phyloP scores from a whole-genome alignment of 2,329 filamentous ascomycete species.

The Fusarium buharicum region DNA sequence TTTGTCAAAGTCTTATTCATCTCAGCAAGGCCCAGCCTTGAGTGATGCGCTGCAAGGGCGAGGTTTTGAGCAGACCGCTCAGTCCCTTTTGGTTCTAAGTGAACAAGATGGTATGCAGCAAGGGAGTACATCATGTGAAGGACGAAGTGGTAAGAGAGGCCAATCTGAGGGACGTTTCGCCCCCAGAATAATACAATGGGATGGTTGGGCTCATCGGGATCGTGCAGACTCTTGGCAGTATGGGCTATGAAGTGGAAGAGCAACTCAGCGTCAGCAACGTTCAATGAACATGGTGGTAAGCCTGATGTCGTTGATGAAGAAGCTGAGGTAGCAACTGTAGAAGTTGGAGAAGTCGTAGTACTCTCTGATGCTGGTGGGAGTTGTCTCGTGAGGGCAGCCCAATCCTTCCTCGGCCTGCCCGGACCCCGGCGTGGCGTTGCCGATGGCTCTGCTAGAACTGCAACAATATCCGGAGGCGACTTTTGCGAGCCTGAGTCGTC shows the following conservation, averaged over 20 bases:
- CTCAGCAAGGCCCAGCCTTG: slow-evolving; percentile 42
- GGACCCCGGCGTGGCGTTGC: slow-evolving; percentile 43
- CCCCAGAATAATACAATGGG: slow-evolving; percentile 45
- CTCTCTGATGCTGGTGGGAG: slow-evolving; percentile 35
- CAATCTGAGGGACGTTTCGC: slow-evolving; percentile 45
- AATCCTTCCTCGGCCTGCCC: slow-evolving; percentile 48
- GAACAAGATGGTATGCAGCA: slow-evolving; percentile 44
- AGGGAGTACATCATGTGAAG: slow-evolving; percentile 46
- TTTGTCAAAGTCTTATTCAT: slow-evolving; percentile 40
- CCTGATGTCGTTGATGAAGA: slow-evolving; percentile 40
- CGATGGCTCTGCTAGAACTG: slow-evolving; percentile 30
- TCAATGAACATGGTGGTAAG: slow-evolving; percentile 38
- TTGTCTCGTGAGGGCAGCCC: slow-evolving; percentile 42
- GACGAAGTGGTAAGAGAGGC: slow-evolving; percentile 45
- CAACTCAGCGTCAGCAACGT: slow-evolving; percentile 46
- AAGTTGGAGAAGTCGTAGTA: slow-evolving; percentile 40
- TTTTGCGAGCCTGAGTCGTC: slow-evolving; percentile 33
- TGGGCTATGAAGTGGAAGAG: slow-evolving; percentile 45
- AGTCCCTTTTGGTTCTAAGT: slow-evolving; percentile 32
- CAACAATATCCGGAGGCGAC: slow-evolving; percentile 25
- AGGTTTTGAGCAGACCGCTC: slow-evolving; percentile 35
- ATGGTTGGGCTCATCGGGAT: slow-evolving; percentile 28
- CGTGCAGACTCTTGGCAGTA: slow-evolving; percentile 41
- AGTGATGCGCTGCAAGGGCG: slow-evolving; percentile 42
- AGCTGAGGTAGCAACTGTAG: slow-evolving; percentile 35